These are phyloP conservation scores for Spencermartinsiella europaea DNA, from an alignment of 805 yeast genomes.

Conservation along the genomic window DNA sequence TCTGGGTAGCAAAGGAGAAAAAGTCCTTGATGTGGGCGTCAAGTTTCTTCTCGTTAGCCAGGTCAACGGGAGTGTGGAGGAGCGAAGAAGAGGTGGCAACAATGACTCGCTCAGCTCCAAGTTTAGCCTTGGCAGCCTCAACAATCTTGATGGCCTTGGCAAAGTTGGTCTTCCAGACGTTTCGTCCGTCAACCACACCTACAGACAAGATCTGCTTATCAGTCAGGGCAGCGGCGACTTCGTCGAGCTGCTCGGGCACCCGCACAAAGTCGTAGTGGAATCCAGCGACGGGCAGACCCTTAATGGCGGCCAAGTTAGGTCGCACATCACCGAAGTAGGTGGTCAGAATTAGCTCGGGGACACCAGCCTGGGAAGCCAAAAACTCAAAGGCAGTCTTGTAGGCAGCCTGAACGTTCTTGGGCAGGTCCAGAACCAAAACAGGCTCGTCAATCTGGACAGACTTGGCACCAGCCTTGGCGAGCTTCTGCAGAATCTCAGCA, in stretches of 20 bases:
- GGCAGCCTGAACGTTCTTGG: slow-evolving; percentile 75
- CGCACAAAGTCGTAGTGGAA: slow-evolving; percentile 96
- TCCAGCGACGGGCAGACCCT: slow-evolving; percentile 88
- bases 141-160: slow-evolving; percentile 79
- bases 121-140: slow-evolving; percentile 72
- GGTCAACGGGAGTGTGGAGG: slow-evolving; percentile 97
- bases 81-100: slow-evolving; percentile 95
- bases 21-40: slow-evolving; percentile 90
- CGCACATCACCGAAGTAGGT: slow-evolving; percentile 98
- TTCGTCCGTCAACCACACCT: slow-evolving; percentile 98
- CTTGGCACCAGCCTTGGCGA: slow-evolving; percentile 91
- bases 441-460: slow-evolving; percentile 98
- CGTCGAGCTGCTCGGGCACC: slow-evolving; percentile 92
- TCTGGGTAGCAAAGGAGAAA: slow-evolving; percentile 98
- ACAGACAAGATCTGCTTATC: slow-evolving; percentile 80
- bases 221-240: slow-evolving; percentile 60
- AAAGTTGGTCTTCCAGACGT: slow-evolving; percentile 98
- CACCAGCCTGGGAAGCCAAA: slow-evolving; percentile 59
- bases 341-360: slow-evolving; percentile 79
- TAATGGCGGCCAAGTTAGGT: slow-evolving; percentile 89
- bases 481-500: slow-evolving; percentile 80
- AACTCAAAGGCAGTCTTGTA: slow-evolving; percentile 82
- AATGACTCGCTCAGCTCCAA: slow-evolving; percentile 67
- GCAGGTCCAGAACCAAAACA: slow-evolving; percentile 87
- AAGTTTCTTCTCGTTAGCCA: slow-evolving; percentile 85